Evolutionary conservation across 257 asterid genomes (phyloP).

Genomic region (Penstemon eatonii): DNA sequence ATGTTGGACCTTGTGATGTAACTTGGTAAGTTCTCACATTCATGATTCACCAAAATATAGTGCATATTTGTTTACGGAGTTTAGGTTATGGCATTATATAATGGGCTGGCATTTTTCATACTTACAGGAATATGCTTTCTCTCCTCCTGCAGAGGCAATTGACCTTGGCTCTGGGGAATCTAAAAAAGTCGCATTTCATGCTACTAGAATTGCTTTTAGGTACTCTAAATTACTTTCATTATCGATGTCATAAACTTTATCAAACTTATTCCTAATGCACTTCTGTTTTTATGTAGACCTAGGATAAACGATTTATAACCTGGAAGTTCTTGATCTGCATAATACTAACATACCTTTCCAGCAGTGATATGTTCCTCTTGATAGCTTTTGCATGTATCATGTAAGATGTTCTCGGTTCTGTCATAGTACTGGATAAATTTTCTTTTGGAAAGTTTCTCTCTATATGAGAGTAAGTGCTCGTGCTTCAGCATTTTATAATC

Average conservation of each 20-base stretch:
- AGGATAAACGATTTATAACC: neutral
- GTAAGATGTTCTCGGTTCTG: conserved; percentile 4
- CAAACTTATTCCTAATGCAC: neutral
- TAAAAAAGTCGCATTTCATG: conserved; percentile 73
- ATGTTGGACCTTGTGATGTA: conserved; percentile 3
- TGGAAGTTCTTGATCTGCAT: conserved; percentile 12
- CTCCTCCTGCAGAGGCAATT: conserved; percentile 86
- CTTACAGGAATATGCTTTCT: conserved; percentile 89
- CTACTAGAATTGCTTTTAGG: conserved; percentile 96
- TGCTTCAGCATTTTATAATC: conserved; percentile 9
- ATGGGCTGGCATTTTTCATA: conserved; percentile 29
- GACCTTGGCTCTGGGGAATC: conserved; percentile 94
- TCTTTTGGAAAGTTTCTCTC: neutral
- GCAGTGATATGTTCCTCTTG: conserved; percentile 27
- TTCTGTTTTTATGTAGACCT: neutral
- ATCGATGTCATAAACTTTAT: neutral
- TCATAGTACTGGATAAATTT: neutral
- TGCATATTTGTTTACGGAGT: conserved; percentile 23
- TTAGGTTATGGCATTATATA: conserved; percentile 25
- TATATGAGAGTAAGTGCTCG: neutral
- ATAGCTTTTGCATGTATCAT: conserved; percentile 23
- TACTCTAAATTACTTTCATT: conserved; percentile 22
- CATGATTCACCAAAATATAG: conserved; percentile 1
- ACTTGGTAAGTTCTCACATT: conserved; percentile 17
- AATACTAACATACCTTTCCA: conserved; percentile 10